phyloP scores from a whole-genome alignment of 2,329 filamentous ascomycete genomes.

The Xylaria sp. region DNA sequence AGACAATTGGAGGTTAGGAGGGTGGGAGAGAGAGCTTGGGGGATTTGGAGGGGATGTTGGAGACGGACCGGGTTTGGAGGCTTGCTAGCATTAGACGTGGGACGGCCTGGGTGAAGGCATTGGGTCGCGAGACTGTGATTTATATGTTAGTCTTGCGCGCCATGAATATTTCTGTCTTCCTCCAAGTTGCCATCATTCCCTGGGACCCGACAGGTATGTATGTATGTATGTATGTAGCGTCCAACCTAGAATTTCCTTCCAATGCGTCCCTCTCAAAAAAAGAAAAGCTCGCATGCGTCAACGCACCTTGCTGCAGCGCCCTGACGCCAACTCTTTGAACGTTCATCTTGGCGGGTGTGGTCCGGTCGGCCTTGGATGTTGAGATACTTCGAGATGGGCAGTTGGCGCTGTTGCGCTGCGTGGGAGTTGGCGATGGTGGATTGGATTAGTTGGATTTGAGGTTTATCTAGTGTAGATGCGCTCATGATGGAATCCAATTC shows the following conservation, averaged over 20 bases:
- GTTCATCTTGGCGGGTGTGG: slow-evolving; percentile 56
- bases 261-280: slow-evolving; percentile 21
- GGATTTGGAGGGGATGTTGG: slow-evolving; percentile 39
- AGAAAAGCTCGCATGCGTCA: neutral
- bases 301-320: slow-evolving; percentile 68
- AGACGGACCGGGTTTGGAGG: slow-evolving; percentile 57
- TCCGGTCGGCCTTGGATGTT: neutral
- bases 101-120: slow-evolving; percentile 58
- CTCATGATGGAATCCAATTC: slow-evolving; percentile 37
- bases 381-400: neutral
- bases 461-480: slow-evolving; percentile 42
- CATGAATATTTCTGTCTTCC: no score
- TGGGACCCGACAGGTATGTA: neutral
- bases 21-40: neutral
- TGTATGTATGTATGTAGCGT: neutral
- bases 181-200: neutral
- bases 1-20: slow-evolving; percentile 34
- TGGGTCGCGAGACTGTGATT: slow-evolving; percentile 56
- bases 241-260: neutral
- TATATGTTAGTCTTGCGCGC: slow-evolving; percentile 21
- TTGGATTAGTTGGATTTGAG: slow-evolving; percentile 25
- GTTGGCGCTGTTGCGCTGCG: slow-evolving; percentile 1
- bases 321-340: slow-evolving; percentile 67
- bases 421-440: neutral
- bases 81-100: slow-evolving; percentile 59